Base-by-base conservation (phyloP, 225 moss, liverwort and hornwort genomes). In the Neckera pumila region DNA sequence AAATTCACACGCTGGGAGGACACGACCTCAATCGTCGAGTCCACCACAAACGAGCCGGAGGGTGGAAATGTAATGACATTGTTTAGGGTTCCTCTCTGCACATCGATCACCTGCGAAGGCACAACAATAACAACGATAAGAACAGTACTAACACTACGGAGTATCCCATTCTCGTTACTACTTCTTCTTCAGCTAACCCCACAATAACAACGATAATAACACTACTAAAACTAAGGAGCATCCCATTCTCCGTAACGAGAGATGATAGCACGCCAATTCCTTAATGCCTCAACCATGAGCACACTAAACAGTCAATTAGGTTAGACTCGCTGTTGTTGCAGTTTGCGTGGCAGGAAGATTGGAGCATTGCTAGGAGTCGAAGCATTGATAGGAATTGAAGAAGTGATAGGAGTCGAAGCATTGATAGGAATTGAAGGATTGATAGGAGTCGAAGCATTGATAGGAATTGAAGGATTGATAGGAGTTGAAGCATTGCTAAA, bases 51-150 rank as follows among this genome's bases (percentile, higher is more conserved):
- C 42, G 94, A 85, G 86, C 97, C 98, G 27, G 95, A 94, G 30
- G 98, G 96, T 33, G 98, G 98, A 70, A 98, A 98, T 23, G 94
- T 94, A 66, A 98, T 95, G 87, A 95, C 94, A 87, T 98, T 98
- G 83, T 95, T 95, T 62, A 98, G 90, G 36, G 89, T 92, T 51
- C 93, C 91, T 66, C 81, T 93, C 53, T 76, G 86, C 87, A 97
- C 95, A 81, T 98, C 94, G 80, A 98, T 98, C 80, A 98, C 91
- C 96, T 96, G 95, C 89, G 56, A 26, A 58, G 42, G 18, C 43
- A 76, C 38, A 70, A 57, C 51, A 17, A 77, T 7, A 63, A 23
- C 5, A 66, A 34, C 40, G 16, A 42, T 84, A 30, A 38, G 42
- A 53, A 28, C 15, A 38, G 14, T 38, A 30, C 28, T 57, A 40